Conservation (phyloP, 2,329 filamentous ascomycete genomes). For the Calonectria montana region DNA sequence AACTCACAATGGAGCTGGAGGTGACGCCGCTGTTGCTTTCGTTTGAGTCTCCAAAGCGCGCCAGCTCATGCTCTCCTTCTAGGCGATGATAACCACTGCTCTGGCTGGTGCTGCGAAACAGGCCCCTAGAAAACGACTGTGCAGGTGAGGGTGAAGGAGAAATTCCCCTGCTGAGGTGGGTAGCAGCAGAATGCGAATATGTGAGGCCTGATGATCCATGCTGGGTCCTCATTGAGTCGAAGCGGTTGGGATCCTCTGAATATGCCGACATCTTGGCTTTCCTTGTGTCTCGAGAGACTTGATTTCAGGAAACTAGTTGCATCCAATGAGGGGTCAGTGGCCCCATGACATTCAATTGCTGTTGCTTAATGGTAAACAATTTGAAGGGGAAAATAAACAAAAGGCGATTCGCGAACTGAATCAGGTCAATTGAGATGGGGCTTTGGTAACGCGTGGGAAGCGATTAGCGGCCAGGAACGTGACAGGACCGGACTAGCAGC, state of each 20-base stretch:
- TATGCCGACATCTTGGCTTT: constrained; percentile 30
- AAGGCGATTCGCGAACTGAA: neutral
- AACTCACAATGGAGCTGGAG: neutral
- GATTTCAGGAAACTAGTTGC: constrained; percentile 4
- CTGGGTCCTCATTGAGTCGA: neutral
- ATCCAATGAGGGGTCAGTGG: constrained; percentile 8
- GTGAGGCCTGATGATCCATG: constrained; percentile 14
- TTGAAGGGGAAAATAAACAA: neutral
- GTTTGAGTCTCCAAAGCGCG: constrained; percentile 23
- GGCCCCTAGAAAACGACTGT: constrained; percentile 25
- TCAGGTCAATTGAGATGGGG: neutral
- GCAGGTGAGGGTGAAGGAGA: constrained; percentile 12
- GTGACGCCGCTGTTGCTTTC: neutral
- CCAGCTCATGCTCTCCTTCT: constrained; percentile 34
- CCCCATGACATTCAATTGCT: constrained; percentile 24
- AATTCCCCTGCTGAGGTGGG: neutral
- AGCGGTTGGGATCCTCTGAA: neutral
- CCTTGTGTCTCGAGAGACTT: neutral
- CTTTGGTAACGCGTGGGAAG: neutral
- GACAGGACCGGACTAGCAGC: neutral
- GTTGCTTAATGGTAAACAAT: neutral
- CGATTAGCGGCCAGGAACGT: neutral
- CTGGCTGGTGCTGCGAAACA: constrained; percentile 33
- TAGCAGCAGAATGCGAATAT: constrained; percentile 16
- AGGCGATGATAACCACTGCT: constrained; percentile 34